phyloP scores from a whole-genome alignment of 148 eudicot genomes.

The Selenicereus undatus region DNA sequence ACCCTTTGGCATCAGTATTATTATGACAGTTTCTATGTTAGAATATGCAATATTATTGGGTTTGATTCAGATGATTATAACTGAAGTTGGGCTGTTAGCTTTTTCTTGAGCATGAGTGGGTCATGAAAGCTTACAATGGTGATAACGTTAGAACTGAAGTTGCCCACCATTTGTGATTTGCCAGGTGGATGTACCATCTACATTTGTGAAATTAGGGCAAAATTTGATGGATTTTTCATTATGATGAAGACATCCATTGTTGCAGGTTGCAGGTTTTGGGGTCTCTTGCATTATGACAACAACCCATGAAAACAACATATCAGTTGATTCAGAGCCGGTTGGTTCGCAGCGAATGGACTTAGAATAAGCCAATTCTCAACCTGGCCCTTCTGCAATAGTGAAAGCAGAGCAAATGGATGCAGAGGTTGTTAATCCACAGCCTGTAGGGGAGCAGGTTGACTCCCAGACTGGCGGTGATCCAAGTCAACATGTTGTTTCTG shows the following conservation, averaged over 20 bases:
- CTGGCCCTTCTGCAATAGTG: background rate
- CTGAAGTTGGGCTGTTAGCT: background rate
- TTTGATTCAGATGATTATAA: background rate
- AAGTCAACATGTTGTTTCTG: background rate
- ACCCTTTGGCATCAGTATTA: background rate
- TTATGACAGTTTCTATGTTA: background rate
- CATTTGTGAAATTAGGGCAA: background rate
- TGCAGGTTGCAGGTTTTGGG: constrained; percentile 21
- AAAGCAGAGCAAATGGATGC: constrained; percentile 24
- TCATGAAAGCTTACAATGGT: too few relatives aligned
- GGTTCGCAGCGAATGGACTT: constrained; percentile 19
- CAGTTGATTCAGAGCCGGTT: constrained; percentile 11
- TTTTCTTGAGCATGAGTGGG: background rate
- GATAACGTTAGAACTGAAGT: background rate
- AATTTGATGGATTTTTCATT: background rate
- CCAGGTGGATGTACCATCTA: background rate
- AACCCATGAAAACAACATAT: constrained; percentile 24
- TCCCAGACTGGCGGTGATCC: constrained; percentile 11
- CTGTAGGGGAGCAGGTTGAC: constrained; percentile 4
- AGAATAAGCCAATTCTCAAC: constrained; percentile 13
- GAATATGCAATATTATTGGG: background rate
- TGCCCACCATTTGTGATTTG: background rate
- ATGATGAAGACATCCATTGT: background rate
- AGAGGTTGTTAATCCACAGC: constrained; percentile 13
- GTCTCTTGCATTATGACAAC: constrained; percentile 26